These are phyloP conservation scores for Onygenales sp. DNA, from an alignment of 2,329 filamentous ascomycete genomes.

Conservation along the genomic window DNA sequence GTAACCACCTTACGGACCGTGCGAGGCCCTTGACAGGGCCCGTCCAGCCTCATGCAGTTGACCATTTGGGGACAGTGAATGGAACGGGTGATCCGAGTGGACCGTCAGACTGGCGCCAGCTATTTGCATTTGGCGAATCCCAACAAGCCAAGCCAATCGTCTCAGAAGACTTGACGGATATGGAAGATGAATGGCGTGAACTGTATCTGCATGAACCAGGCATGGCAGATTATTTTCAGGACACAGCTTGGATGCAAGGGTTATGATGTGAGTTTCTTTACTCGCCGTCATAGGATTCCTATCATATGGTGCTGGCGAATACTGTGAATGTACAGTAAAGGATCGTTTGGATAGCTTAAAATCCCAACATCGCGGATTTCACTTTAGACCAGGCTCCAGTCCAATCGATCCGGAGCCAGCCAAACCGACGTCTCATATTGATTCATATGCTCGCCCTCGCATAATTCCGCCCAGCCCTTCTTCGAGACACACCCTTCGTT, in stretches of 20 bases:
- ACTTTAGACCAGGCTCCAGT: too few species aligned
- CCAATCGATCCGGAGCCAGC: too few species aligned
- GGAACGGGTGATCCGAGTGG: constrained; percentile 25
- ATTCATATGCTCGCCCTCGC: too few species aligned
- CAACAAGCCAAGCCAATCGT: constrained; percentile 28
- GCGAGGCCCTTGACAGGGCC: constrained; percentile 6
- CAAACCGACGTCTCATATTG: too few species aligned
- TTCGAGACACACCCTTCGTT: too few species aligned
- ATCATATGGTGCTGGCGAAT: too few species aligned
- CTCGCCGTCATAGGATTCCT: too few species aligned
- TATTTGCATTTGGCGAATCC: constrained; percentile 31
- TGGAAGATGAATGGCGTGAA: constrained; percentile 37
- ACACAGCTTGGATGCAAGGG: constrained; percentile 30
- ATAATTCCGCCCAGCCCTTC: too few species aligned
- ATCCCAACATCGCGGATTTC: too few species aligned
- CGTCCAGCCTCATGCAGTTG: background rate
- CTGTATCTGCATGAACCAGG: constrained; percentile 35
- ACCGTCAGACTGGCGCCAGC: constrained; percentile 31
- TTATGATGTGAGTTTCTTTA: constrained; percentile 6
- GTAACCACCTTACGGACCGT: constrained; percentile 6
- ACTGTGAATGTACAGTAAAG: too few species aligned
- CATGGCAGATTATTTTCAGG: constrained; percentile 32
- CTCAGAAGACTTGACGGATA: constrained; percentile 29
- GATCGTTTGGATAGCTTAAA: too few species aligned
- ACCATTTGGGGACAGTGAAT: constrained; percentile 9